These are phyloP conservation scores for Penicillium brevicompactum DNA, from an alignment of 2,329 filamentous ascomycete species.

Conservation along the genomic window DNA sequence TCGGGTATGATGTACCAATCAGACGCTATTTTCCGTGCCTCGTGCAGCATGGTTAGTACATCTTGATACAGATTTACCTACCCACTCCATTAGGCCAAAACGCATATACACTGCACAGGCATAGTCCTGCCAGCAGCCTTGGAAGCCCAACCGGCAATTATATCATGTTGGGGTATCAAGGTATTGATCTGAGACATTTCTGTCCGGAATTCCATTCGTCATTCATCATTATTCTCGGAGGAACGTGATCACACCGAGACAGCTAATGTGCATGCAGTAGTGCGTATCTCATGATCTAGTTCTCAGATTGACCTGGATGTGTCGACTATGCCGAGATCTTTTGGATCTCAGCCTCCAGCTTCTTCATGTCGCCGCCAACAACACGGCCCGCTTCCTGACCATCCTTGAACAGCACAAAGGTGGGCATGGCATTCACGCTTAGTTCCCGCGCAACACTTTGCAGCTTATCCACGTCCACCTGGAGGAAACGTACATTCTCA, in stretches of 20 bases:
- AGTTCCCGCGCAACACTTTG: slow-evolving; percentile 53
- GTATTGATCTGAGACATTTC: too few relatives aligned
- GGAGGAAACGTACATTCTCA: slow-evolving; percentile 53
- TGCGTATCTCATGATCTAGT: too few relatives aligned
- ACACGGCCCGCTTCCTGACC: slow-evolving; percentile 30
- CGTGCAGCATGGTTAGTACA: not conserved
- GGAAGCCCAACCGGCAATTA: too few relatives aligned
- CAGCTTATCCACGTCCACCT: slow-evolving; percentile 59
- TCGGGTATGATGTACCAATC: slow-evolving; percentile 1
- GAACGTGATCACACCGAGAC: not conserved
- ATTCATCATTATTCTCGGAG: not conserved
- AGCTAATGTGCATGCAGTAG: too few relatives aligned
- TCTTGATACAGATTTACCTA: too few relatives aligned
- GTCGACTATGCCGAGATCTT: not conserved
- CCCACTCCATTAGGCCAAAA: too few relatives aligned
- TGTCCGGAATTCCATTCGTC: not conserved
- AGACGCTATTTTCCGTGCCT: not conserved
- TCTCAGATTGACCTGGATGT: not conserved
- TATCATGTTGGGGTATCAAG: not conserved
- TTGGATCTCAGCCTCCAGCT: slow-evolving; percentile 6
- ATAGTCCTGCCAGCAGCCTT: too few relatives aligned
- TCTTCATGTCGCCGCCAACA: slow-evolving; percentile 11
- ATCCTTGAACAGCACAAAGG: slow-evolving; percentile 45
- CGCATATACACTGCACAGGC: too few relatives aligned
- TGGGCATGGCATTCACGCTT: slow-evolving; percentile 52